Base-by-base conservation (phyloP, 1,284 basidiomycete genomes). In the Trametes pubescens region DNA sequence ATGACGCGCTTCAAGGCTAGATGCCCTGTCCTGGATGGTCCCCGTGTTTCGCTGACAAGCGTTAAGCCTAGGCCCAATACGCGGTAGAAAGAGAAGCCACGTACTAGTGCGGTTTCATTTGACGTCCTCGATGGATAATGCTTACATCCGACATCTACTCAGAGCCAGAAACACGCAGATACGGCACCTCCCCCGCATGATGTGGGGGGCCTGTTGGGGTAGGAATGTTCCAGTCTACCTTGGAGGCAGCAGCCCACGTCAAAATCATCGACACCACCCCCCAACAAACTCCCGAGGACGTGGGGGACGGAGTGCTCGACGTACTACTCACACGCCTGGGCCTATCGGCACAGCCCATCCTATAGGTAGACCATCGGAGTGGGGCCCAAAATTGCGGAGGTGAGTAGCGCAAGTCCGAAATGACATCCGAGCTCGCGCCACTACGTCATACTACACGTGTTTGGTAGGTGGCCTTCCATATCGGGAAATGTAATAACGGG, bases 361-460 rank as follows among this genome's bases (percentile, higher is more conserved):
- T 51, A 49, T n/a, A n/a, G n/a, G 16, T 21, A 29, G 47, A 35
- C 40, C 18, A 7, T 43, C 40, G 40, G 40, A n/a, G 40, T n/a
- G 18, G 40, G 40, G 40, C 16, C 6, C 18, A 46, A 29, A 22
- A 14, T 37, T 16, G 37, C 37, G 47, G 57, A 32, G 49, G 48
- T 51, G 48, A 26, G 46, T 37, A 43, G 57, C 35, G 21, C 34
- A 53, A 58, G 38, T 37, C 51, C 59, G 51, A 37, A n/a, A 29
- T 3, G 35, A 49, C 14, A 32, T 34, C 51, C 40, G 40, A 47
- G 51, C 51, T 34, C 44, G 47, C 4, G 21, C 21, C 13, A 18
- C 54, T 57, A 64, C 64, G 64, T 65, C 64, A 68, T 62, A 32
- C 53, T 62, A 32, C 53, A 58, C 64, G 57, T 57, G 62, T 64